Base-by-base conservation (phyloP, 169 alveolate species). In the Theileria annulata region DNA sequence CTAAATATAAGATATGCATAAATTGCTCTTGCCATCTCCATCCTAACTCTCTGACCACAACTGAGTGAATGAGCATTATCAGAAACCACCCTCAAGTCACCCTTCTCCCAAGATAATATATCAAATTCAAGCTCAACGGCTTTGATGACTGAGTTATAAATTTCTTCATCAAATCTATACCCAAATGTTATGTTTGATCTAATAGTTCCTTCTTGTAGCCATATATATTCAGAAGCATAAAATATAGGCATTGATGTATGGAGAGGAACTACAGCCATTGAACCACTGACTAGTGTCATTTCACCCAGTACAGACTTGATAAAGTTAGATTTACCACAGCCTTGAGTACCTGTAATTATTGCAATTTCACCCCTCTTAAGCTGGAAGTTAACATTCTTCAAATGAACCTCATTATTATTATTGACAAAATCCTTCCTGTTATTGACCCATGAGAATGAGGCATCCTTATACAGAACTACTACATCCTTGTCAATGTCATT, bases 41-140 rank as follows among this genome's bases (percentile, higher is more conserved):
- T 78, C 73, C 99, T 88, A 0, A 96, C 97, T 19, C 95, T 91
- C 79, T 96, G 96, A 0, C 99, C 98, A 68, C 98, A 97, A 78
- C 96, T 90, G 58, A 96, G 73, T 5, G 99, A 98, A 6, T 23
- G 70, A 4, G 79, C 88, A 33, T 80, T 69, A 47, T 73, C 88
- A 5, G 82, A 72, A 9, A 80, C 25, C 49, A 54, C 79, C 23
- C 88, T 81, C 19, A 21, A 6, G 56, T 80, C 84, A 6, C 88
- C 88, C 13, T 75, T 67, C 21, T 31, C 88, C 88, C 88, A 80
- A 0, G 79, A 23, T 17, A 13, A 48, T 31, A 80, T 71, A 77
- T 80, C 88, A 6, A 30, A 12, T 37, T 59, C 75, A 23, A 79
- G 74, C 72, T 56, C 66, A 56, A 19, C 17, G 5, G 66, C 66